A percentile compares a stretch with the other conserved stretches of the same genome.
Evolutionary conservation across 352 stramenopile genomes (phyloP).

Genomic region (Phytophthora podocarpi): DNA sequence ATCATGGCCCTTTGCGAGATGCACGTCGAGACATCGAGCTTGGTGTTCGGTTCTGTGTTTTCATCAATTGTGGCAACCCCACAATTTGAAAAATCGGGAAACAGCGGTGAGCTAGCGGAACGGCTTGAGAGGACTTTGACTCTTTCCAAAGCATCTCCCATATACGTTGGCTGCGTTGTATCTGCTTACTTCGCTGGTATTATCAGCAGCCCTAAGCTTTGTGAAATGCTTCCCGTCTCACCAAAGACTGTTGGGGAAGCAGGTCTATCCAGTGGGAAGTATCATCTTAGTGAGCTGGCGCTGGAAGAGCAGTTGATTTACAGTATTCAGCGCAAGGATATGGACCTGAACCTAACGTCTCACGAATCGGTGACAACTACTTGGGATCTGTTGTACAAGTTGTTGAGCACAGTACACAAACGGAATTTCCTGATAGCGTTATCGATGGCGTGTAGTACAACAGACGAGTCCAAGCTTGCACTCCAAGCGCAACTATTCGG

Average conservation of each 20-base stretch:
- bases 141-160: constrained; percentile 33
- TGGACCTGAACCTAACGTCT: constrained; percentile 1
- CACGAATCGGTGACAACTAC: constrained; percentile 36
- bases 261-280: constrained; percentile 64
- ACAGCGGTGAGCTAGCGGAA: constrained; percentile 9
- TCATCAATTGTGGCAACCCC: constrained; percentile 44
- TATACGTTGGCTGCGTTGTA: constrained; percentile 44
- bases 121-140: constrained; percentile 27
- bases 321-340: constrained; percentile 11
- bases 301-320: constrained; percentile 70
- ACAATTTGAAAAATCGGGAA: constrained; percentile 36
- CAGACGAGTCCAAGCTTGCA: constrained; percentile 59
- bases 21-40: constrained; percentile 47
- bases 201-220: constrained; percentile 32
- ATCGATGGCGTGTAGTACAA: constrained; percentile 53
- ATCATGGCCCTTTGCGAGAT: constrained; percentile 66
- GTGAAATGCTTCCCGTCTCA: constrained; percentile 40
- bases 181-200: constrained; percentile 59
- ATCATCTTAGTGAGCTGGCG: constrained; percentile 62
- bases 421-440: constrained; percentile 69
- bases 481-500: constrained; percentile 69
- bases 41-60: constrained; percentile 54
- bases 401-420: constrained; percentile 69
- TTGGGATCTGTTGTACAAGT: constrained; percentile 79
- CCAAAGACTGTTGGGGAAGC: constrained; percentile 53